These are phyloP conservation scores for Apiotrichum laibachii DNA, from an alignment of 1,284 basidiomycete species.

Conservation along the genomic window DNA sequence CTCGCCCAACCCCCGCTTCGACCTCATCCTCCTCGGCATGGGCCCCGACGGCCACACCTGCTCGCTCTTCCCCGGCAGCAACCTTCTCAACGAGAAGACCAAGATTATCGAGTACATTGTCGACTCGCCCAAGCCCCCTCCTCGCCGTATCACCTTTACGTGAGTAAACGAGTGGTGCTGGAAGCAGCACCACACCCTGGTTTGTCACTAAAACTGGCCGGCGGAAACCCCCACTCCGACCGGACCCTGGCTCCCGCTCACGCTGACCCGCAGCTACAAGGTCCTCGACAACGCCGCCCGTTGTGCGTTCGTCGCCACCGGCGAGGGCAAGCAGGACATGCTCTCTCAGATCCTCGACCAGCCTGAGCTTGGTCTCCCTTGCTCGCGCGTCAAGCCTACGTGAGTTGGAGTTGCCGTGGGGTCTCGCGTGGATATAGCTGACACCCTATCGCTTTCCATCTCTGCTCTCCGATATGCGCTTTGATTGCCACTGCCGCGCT, in stretches of 20 bases:
- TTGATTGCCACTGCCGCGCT: background rate
- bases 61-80: conserved; percentile 91
- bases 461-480: background rate
- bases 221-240: background rate
- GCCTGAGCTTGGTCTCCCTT: conserved; percentile 76
- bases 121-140: conserved; percentile 92
- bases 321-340: conserved; percentile 77
- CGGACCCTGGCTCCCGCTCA: background rate
- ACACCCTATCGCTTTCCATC: background rate
- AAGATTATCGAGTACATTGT: conserved; percentile 92
- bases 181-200: background rate
- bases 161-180: conserved; percentile 23
- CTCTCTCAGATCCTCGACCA: conserved; percentile 73
- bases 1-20: conserved; percentile 85
- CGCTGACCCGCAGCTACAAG: conserved; percentile 56
- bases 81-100: conserved; percentile 76
- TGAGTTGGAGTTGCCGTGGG: conserved; percentile 25
- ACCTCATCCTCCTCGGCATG: conserved; percentile 89
- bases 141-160: conserved; percentile 72
- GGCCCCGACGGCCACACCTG: conserved; percentile 96
- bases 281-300: conserved; percentile 88
- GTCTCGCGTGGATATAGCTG: background rate
- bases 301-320: conserved; percentile 82
- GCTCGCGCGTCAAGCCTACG: conserved; percentile 74
- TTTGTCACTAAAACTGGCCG: background rate